These are phyloP conservation scores for Lichina pygmaea DNA, from an alignment of 495 filamentous ascomycete species.

Conservation along the genomic window DNA sequence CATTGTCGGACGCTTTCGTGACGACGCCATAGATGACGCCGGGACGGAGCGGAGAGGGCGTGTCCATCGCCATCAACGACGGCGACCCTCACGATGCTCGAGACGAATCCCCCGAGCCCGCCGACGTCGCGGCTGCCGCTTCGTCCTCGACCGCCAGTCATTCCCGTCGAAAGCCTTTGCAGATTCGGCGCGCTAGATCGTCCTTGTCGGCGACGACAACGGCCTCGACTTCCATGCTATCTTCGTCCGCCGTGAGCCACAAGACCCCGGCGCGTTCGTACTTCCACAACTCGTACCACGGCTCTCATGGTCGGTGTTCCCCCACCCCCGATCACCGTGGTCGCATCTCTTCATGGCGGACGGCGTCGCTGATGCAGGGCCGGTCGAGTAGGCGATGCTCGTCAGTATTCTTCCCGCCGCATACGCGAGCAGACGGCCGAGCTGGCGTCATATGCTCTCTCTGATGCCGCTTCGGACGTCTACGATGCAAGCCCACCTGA, in stretches of 20 bases:
- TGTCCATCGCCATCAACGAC: too few relatives aligned
- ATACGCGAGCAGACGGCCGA: constrained; percentile 82
- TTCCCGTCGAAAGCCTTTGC: neutral
- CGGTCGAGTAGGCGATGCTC: constrained; percentile 24
- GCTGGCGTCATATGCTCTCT: constrained; percentile 64
- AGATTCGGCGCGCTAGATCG: constrained; percentile 2
- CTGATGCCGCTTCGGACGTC: constrained; percentile 20
- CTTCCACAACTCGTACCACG: constrained; percentile 45
- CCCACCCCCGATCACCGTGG: constrained; percentile 4
- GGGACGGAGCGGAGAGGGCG: too few relatives aligned
- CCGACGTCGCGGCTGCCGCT: too few relatives aligned
- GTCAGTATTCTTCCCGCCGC: constrained; percentile 41
- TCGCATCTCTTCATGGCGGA: neutral
- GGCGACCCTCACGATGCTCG: too few relatives aligned
- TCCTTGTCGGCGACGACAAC: constrained; percentile 10
- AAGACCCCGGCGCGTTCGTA: constrained; percentile 54
- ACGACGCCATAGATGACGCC: too few relatives aligned
- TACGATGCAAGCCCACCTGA: constrained; percentile 1
- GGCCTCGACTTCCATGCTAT: neutral
- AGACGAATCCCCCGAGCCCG: too few relatives aligned
- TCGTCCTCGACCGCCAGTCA: too few relatives aligned
- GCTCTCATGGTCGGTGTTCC: constrained; percentile 25
- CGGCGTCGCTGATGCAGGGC: neutral
- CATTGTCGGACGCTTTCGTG: too few relatives aligned
- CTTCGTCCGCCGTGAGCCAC: constrained; percentile 20